phyloP scores from a whole-genome alignment of 139 green algal genomes.

The Tetraselmis striata region DNA sequence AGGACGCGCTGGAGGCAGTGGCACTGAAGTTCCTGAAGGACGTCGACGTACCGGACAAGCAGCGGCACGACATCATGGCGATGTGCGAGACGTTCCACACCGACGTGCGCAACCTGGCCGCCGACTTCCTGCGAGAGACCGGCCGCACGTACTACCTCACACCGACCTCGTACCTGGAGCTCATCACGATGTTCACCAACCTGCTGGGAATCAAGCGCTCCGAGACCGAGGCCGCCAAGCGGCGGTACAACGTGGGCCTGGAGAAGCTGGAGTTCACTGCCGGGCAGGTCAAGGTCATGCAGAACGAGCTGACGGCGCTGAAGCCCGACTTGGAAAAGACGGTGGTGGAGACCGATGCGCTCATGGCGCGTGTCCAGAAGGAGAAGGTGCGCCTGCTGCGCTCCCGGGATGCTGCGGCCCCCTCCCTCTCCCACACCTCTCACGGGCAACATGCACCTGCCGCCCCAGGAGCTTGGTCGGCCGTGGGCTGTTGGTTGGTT shows the following conservation, averaged over 20 bases:
- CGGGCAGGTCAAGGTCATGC: slow-evolving; percentile 35
- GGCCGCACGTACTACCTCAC: slow-evolving; percentile 61
- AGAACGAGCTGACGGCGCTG: slow-evolving; percentile 42
- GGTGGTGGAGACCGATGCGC: slow-evolving; percentile 51
- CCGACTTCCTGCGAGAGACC: slow-evolving; percentile 23
- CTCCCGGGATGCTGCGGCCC: neutral
- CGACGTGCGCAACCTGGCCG: slow-evolving; percentile 34
- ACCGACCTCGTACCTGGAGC: slow-evolving; percentile 60
- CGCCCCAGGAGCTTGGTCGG: too few relatives aligned
- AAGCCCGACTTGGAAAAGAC: slow-evolving; percentile 37
- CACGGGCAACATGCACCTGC: too few relatives aligned
- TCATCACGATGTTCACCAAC: slow-evolving; percentile 41
- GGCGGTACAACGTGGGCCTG: slow-evolving; percentile 60
- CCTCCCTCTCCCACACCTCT: too few relatives aligned
- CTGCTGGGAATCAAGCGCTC: slow-evolving; percentile 46
- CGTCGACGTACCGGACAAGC: slow-evolving; percentile 13
- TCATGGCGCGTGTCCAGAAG: slow-evolving; percentile 31
- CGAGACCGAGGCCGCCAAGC: slow-evolving; percentile 36
- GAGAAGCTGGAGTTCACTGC: slow-evolving; percentile 45
- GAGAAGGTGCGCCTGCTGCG: slow-evolving; percentile 55
- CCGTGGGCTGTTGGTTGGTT: too few relatives aligned
- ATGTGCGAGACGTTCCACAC: slow-evolving; percentile 59
- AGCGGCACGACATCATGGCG: neutral
- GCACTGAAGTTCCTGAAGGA: slow-evolving; percentile 25
- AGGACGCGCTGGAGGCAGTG: slow-evolving; percentile 35